Evolutionary conservation across 2,329 filamentous ascomycete species (phyloP), one percentile per base, ranked within the genome.

Genomic region (Monosporascus sp.): DNA sequence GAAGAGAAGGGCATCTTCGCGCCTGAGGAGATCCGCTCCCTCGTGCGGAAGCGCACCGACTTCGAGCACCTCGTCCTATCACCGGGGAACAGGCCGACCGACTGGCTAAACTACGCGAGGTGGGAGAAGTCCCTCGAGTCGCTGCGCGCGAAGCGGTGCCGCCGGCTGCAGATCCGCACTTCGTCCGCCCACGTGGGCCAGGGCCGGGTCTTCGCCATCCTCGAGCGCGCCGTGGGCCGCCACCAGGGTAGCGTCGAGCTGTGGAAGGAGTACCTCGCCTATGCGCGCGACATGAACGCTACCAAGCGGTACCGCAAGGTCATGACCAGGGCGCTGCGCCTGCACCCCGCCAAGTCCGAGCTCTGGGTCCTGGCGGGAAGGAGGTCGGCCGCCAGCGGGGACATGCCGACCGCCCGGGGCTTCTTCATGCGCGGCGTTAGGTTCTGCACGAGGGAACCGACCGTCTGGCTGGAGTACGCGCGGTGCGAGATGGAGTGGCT

Each of bases 401-500:
- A 97, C 71, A 96, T 97, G 83, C 87, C 85, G 24, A 85, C 87
- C 45, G 91, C 93, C 3, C 76, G 94, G 56, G 87, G 84, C 47
- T 94, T 78, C 80, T 99, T 91, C 82, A 95, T 84, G 77, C 80
- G 93, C 56, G 94, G 92, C 0, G 81, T 96, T 65, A 80, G 94
- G 43, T 97, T 99, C 70, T 97, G 92, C 74, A 90, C 86, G 49
- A 82, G 76, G 48, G 86, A 88, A 47, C 83, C 78, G 58, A 76
- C 77, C 18, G 70, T 99, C 49, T 99, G 93, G 91, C 68, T 96
- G 37, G 90, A 96, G 72, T 97, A 97, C 67, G 88, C 89, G 8
- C 87, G 89, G 65, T 80, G 93, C 65, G 94, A 99, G 76, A 90
- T 96, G 84, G 87, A 94, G 57, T 97, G 96, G 77, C 78, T 97